Evolutionary conservation across 2,329 filamentous ascomycete genomes (phyloP).

Genomic region (Pseudogymnoascus sp.): DNA sequence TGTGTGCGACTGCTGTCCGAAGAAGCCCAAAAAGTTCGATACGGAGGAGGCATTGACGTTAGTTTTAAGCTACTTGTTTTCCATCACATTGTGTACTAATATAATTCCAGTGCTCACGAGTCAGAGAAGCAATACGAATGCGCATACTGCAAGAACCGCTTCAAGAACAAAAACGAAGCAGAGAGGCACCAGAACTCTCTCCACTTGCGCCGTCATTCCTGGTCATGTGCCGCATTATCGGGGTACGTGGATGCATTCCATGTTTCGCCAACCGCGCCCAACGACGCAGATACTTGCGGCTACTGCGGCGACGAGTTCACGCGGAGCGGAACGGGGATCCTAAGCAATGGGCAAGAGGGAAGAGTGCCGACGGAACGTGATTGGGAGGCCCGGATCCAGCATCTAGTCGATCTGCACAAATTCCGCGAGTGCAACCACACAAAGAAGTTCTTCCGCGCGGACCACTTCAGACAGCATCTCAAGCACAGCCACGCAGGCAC

Average conservation of each 20-base stretch:
- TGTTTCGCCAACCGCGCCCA: constrained; percentile 58
- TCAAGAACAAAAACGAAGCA: constrained; percentile 98
- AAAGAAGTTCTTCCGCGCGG: constrained; percentile 96
- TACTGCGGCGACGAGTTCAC: constrained; percentile 91
- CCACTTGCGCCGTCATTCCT: constrained; percentile 85
- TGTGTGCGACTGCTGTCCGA: constrained; percentile 92
- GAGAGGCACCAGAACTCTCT: constrained; percentile 94
- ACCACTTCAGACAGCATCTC: constrained; percentile 95
- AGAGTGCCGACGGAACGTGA: constrained; percentile 63
- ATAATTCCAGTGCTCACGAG: constrained; percentile 61
- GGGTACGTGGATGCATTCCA: constrained; percentile 79
- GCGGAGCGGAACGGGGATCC: constrained; percentile 34
- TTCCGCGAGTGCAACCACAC: constrained; percentile 96
- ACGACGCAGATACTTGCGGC: constrained; percentile 73
- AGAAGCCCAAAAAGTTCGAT: constrained; percentile 94
- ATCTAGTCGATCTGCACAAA: constrained; percentile 87
- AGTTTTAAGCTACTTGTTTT: constrained; percentile 27
- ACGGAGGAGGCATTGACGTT: constrained; percentile 76
- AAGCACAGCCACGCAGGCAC: constrained; percentile 96
- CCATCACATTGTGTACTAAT: constrained; percentile 19
- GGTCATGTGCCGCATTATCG: constrained; percentile 86
- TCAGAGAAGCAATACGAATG: constrained; percentile 96
- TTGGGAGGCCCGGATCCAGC: constrained; percentile 78
- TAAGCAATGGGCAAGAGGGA: constrained; percentile 27
- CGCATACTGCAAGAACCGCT: constrained; percentile 83